Percentiles rank a stretch among this genome's conserved stretches.
These are phyloP conservation scores for Nicotiana sylvestris DNA, from an alignment of 257 asterid genomes.

Conservation along the genomic window DNA sequence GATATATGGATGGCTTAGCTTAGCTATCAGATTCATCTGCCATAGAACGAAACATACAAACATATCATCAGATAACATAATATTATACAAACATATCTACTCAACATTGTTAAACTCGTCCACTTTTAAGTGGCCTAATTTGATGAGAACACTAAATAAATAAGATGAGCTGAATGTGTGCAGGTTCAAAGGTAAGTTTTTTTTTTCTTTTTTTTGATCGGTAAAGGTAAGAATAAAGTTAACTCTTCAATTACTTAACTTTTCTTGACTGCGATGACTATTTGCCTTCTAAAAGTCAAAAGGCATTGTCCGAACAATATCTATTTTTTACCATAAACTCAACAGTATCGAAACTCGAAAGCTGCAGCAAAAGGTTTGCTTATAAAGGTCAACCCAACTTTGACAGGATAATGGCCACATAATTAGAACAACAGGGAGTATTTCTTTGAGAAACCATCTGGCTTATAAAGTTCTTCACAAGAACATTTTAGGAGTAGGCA, in stretches of 20 bases:
- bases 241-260: neutral
- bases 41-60: neutral
- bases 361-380: conserved; percentile 2
- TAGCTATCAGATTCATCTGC: conserved; percentile 73
- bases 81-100: neutral
- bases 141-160: neutral
- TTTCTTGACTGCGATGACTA: neutral
- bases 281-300: neutral
- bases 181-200: neutral
- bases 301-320: neutral
- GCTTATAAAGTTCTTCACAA: neutral
- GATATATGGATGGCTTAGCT: conserved; percentile 75
- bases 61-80: neutral
- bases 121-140: neutral
- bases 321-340: neutral
- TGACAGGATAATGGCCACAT: neutral
- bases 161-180: neutral
- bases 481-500: neutral
- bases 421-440: neutral
- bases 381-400: conserved; percentile 1
- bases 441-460: neutral
- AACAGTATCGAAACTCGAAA: neutral
- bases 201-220: neutral
- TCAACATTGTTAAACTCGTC: neutral
- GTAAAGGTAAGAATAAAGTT: neutral